Percentiles rank a stretch among this genome's conserved stretches.
phyloP scores from a whole-genome alignment of 1,139 yeast genomes.

The Nadsonia starkeyi-henricii region DNA sequence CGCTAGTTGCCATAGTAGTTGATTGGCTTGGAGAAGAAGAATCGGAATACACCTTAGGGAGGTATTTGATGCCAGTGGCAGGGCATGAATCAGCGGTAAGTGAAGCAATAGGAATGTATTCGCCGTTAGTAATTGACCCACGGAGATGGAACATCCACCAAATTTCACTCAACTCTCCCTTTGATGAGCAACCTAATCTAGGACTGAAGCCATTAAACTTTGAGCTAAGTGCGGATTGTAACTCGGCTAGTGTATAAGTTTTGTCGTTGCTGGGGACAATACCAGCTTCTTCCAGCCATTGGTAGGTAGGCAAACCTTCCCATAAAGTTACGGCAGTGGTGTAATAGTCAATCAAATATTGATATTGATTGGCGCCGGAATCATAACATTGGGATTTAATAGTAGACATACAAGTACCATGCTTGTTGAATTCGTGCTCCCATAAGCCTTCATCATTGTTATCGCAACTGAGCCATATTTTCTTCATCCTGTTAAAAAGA shows the following conservation, averaged over 20 bases:
- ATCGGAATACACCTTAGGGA: background rate
- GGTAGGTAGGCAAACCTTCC: slow-evolving; percentile 52
- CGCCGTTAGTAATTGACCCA: slow-evolving; percentile 59
- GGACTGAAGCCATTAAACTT: slow-evolving; percentile 1
- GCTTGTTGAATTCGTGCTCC: slow-evolving; percentile 92
- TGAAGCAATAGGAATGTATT: slow-evolving; percentile 52
- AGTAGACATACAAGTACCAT: slow-evolving; percentile 84
- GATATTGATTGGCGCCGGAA: slow-evolving; percentile 27
- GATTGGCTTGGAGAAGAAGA: background rate
- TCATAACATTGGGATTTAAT: slow-evolving; percentile 57
- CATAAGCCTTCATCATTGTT: slow-evolving; percentile 68
- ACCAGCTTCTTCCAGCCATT: slow-evolving; percentile 53
- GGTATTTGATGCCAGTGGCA: slow-evolving; percentile 6
- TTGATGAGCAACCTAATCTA: slow-evolving; percentile 42
- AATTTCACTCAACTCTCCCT: slow-evolving; percentile 61
- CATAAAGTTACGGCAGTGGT: slow-evolving; percentile 50
- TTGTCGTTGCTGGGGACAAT: slow-evolving; percentile 50
- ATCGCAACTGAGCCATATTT: slow-evolving; percentile 63
- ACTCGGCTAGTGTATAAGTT: slow-evolving; percentile 54
- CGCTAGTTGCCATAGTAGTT: background rate
- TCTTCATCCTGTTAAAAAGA: slow-evolving; percentile 43
- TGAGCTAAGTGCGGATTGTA: slow-evolving; percentile 46
- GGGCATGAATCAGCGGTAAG: slow-evolving; percentile 16
- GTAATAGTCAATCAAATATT: slow-evolving; percentile 70
- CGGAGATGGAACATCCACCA: slow-evolving; percentile 79